Percentiles rank a stretch among this genome's conserved stretches.
These are phyloP conservation scores for Kuraishia molischiana DNA, from an alignment of 805 yeast genomes.

Conservation along the genomic window DNA sequence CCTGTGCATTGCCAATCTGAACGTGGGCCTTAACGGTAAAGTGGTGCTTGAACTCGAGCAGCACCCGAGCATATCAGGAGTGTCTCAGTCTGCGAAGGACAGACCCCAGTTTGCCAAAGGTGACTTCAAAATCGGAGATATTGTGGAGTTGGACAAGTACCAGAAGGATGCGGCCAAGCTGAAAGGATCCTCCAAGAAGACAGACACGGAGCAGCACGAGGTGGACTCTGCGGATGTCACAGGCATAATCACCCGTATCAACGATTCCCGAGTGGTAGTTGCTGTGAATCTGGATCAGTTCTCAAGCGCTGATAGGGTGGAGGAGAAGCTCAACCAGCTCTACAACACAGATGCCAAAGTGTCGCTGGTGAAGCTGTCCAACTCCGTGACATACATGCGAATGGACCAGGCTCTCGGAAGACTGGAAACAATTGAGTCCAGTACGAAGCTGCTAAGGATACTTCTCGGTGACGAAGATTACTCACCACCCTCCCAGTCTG, in stretches of 20 bases:
- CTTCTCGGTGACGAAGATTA: constrained; percentile 35
- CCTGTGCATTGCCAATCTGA: constrained; percentile 45
- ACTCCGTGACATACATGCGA: constrained; percentile 64
- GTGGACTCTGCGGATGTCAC: constrained; percentile 25
- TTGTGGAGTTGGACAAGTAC: constrained; percentile 51
- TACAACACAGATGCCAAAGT: constrained; percentile 34
- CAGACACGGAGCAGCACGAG: constrained; percentile 13
- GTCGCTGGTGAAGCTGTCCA: constrained; percentile 61
- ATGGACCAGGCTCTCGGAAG: constrained; percentile 74
- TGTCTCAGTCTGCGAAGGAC: constrained; percentile 3
- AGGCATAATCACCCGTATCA: constrained; percentile 57
- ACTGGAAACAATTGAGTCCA: constrained; percentile 24
- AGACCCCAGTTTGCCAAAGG: constrained; percentile 21
- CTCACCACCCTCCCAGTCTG: constrained; percentile 13
- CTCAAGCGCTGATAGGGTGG: constrained; percentile 21
- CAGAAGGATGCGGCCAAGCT: constrained; percentile 17
- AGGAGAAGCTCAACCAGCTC: constrained; percentile 38
- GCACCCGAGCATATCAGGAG: constrained; percentile 21
- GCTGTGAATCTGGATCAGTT: constrained; percentile 44
- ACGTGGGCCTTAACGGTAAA: constrained; percentile 77
- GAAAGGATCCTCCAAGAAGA: constrained; percentile 20
- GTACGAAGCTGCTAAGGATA: constrained; percentile 31
- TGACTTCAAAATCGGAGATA: constrained; percentile 64
- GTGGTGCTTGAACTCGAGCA: constrained; percentile 50
- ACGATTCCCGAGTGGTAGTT: constrained; percentile 37